Evolutionary conservation across 768 basidiomycete genomes (phyloP).

Genomic region (Hericium rajendrae): DNA sequence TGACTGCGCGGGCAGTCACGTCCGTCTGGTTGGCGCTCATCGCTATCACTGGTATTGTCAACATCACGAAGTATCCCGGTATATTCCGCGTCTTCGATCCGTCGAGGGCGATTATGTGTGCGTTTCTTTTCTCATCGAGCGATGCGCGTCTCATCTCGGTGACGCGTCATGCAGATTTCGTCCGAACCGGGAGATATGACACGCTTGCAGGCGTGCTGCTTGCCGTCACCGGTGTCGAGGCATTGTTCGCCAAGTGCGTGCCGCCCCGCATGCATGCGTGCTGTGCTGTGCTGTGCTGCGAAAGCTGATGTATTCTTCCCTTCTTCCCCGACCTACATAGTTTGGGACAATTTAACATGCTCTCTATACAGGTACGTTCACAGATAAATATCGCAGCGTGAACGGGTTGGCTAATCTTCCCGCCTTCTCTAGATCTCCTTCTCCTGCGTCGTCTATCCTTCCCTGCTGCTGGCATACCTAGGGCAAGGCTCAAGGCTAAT

Average conservation of each 20-base stretch:
- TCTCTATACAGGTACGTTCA: conserved; percentile 40
- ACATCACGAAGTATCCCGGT: conserved; percentile 42
- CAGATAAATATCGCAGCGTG: not conserved
- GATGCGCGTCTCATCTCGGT: not conserved
- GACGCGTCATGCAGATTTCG: conserved; percentile 37
- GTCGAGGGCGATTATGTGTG: conserved; percentile 52
- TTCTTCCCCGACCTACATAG: conserved; percentile 20
- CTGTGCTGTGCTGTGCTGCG: not conserved
- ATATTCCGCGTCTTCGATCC: conserved; percentile 63
- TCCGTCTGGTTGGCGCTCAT: conserved; percentile 48
- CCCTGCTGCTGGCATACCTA: conserved; percentile 54
- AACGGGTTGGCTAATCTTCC: too few relatives aligned
- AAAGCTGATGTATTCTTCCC: not conserved
- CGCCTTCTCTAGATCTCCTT: conserved; percentile 33
- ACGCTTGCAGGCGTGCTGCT: conserved; percentile 55
- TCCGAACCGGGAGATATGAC: conserved; percentile 53
- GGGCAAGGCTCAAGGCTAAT: conserved; percentile 63
- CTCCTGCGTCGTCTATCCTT: conserved; percentile 43
- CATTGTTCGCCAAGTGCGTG: conserved; percentile 55
- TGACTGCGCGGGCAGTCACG: conserved; percentile 29
- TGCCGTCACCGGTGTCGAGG: conserved; percentile 62
- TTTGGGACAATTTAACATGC: conserved; percentile 57
- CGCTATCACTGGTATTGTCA: conserved; percentile 44
- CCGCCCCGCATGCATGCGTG: not conserved
- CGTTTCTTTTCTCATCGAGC: conserved; percentile 13